Conservation (phyloP, 1,284 basidiomycete species). For the Malassezia japonica region DNA sequence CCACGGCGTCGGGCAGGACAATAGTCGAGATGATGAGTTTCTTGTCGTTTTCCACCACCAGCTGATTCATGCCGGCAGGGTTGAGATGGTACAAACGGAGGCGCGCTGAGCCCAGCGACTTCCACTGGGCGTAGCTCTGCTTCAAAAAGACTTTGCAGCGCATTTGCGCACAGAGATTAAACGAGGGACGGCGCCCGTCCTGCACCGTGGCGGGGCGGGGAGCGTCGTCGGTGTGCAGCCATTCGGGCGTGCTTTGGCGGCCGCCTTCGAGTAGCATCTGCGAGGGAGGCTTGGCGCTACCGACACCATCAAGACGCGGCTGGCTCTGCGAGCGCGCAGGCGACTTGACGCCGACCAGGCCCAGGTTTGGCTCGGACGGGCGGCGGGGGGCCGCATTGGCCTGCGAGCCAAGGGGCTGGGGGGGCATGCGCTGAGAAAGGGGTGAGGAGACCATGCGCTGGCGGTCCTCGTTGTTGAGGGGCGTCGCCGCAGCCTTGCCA, state of each 20-base stretch:
- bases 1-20: slow-evolving; percentile 86
- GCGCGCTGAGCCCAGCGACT: slow-evolving; percentile 76
- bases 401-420: neutral
- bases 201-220: neutral
- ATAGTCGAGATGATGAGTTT: slow-evolving; percentile 72
- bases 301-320: neutral
- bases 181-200: slow-evolving; percentile 16
- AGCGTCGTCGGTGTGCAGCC: slow-evolving; percentile 1
- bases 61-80: slow-evolving; percentile 81
- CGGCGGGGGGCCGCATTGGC: neutral
- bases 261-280: slow-evolving; percentile 32
- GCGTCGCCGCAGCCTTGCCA: neutral
- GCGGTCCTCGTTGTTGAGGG: neutral
- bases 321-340: slow-evolving; percentile 4
- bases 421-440: neutral
- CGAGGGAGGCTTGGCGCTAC: slow-evolving; percentile 25
- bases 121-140: slow-evolving; percentile 93
- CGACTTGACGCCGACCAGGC: neutral
- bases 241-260: slow-evolving; percentile 7
- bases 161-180: slow-evolving; percentile 71
- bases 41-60: slow-evolving; percentile 83
- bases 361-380: neutral
- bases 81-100: slow-evolving; percentile 71
- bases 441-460: neutral
- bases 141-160: slow-evolving; percentile 97